Evolutionary conservation across 2,329 filamentous ascomycete genomes (phyloP), one percentile per base, ranked within the genome.

Genomic region (Pseudopyricularia cyperi): DNA sequence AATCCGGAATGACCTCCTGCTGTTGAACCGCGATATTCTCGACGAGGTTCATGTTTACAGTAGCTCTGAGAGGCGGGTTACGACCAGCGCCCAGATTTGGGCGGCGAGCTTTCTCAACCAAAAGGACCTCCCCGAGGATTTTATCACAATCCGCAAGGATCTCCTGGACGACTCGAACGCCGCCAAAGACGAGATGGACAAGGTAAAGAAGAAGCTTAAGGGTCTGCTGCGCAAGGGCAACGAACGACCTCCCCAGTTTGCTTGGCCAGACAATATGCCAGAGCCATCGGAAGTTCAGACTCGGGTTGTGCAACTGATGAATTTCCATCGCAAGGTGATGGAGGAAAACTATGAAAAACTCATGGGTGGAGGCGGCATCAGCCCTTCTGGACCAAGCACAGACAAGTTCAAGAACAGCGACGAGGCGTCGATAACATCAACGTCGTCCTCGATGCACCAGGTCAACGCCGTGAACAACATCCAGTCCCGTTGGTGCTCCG

Each of bases 191-290:
- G 89, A 95, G 62, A 98, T 96, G 87, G 94, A 98, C 69, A 96
- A 95, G 68, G 93, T 98, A 52, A 98, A 98, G 76, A 98, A 98
- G 79, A 96, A 95, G 80, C 77, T 98, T 28, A 98, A 98, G 71
- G 84, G 88, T 1, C 75, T 98, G 19, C 69, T 98, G 53, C 83
- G 93, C 30, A 87, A 95, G 66, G 93, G 91, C n/a, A 88, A 89
- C 55, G 87, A 93, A 62, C 87, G 91, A 1, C 93, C 93, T 9
- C 83, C 91, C 17, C 89, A 98, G 62, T 98, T 98, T 64, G 89
- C 93, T n/a, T 98, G 93, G 93, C 93, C 93, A 2, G 82, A 88
- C 42, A 91, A 93, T 57, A 93, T 93, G 69, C 89, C 90, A 2
- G 93, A 98, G 64, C 93, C 93, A 2, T 94, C 89, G 26, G 82